phyloP scores from a whole-genome alignment of 108 stramenopile species.

The Stephanodiscus minutulus region DNA sequence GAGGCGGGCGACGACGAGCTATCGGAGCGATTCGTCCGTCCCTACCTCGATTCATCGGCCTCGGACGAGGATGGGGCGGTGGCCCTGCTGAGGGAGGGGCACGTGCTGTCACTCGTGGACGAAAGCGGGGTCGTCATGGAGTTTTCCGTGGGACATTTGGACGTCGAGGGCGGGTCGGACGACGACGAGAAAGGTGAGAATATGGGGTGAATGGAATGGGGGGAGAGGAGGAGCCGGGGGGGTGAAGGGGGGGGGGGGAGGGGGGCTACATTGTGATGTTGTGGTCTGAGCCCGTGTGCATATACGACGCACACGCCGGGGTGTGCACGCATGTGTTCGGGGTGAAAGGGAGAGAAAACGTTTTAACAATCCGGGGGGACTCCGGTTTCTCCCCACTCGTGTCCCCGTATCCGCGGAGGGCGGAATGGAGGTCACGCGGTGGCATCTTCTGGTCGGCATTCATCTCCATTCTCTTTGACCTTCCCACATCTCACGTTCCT shows the following conservation, averaged over 20 bases:
- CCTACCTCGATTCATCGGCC: constrained; percentile 60
- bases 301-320: too few relatives aligned
- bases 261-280: too few relatives aligned
- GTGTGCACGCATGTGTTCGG: too few relatives aligned
- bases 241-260: too few relatives aligned
- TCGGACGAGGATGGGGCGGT: constrained; percentile 45
- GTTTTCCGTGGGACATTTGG: constrained; percentile 72
- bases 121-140: constrained; percentile 66
- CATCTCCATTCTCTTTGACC: too few relatives aligned
- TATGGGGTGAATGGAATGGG: neutral
- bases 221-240: neutral
- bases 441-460: too few relatives aligned
- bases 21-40: constrained; percentile 65
- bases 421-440: too few relatives aligned
- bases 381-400: too few relatives aligned
- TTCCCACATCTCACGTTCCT: neutral
- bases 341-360: too few relatives aligned
- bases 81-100: constrained; percentile 62
- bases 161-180: constrained; percentile 50
- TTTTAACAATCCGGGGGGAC: too few relatives aligned
- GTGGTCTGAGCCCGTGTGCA: too few relatives aligned
- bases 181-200: constrained; percentile 41
- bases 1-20: constrained; percentile 74
- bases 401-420: too few relatives aligned
- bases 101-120: constrained; percentile 62